Base-by-base conservation (phyloP, 805 yeast species). In the Teunomyces stri region DNA sequence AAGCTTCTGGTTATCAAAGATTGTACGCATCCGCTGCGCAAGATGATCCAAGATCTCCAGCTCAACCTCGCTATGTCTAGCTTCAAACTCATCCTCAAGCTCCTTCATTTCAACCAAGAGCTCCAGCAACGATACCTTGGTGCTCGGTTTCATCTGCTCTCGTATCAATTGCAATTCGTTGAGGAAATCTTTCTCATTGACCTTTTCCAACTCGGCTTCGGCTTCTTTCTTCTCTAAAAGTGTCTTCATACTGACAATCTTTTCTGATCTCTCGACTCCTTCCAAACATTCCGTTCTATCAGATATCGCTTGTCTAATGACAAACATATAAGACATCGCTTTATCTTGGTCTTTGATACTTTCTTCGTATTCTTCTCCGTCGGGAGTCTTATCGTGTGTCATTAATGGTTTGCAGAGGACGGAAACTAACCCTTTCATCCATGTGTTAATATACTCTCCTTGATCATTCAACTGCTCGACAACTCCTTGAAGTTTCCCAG, bases 361-460 rank as follows among this genome's bases (percentile, higher is more conserved):
- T 4, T 76, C 78, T 10, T 80, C 83, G 63, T 91, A 94, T 57
- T 90, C 97, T 43, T 81, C 86, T 11, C 91, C 90, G 44, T 84
- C 81, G 2, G 83, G 81, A 31, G 66, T 69, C 28, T 66, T 65
- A 43, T 81, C 84, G 28, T 62, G 64, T 3, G 62, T 55, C 34
- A 80, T 66, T 5, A 87, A 70, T 0, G 81, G 81, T n/a, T 69
- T 70, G 30, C 68, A 58, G 42, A 87, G 64, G 11, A 81, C 61
- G 2, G 53, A 53, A 4, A 65, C 56, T 44, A 85, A 60, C 12
- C 74, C 68, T 0, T 58, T 57, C 48, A 81, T 59, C 84, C 87
- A 81, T 4, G 59, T 55, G 53, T 83, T 83, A 13, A 85, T 66
- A 3, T 72, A 55, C 4, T 58, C 57, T 0, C 84, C 75, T 50